Conservation (phyloP, 441 rosid genomes). For the Bocquillonia castaneifolia region DNA sequence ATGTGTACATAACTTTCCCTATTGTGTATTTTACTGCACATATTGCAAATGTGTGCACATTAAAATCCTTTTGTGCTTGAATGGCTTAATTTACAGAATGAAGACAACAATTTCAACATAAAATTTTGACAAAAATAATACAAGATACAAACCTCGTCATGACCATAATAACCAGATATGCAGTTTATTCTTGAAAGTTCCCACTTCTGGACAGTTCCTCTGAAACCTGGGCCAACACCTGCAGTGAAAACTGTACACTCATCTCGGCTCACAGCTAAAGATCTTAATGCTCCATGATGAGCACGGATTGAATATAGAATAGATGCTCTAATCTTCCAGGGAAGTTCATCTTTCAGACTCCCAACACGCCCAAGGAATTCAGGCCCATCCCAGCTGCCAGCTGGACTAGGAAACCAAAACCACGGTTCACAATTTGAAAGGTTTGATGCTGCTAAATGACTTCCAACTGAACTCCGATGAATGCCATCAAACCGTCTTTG, state of each 20-base stretch:
- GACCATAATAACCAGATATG: slow-evolving; percentile 78
- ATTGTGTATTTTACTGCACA: background rate
- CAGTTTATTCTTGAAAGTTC: slow-evolving; percentile 77
- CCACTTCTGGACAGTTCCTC: slow-evolving; percentile 93
- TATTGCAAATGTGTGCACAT: background rate
- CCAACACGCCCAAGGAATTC: slow-evolving; percentile 73
- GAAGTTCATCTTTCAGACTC: slow-evolving; percentile 66
- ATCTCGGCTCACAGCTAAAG: slow-evolving; percentile 73
- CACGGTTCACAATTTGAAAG: slow-evolving; percentile 63
- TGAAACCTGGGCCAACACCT: slow-evolving; percentile 84
- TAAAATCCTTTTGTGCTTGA: background rate
- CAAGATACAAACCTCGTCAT: slow-evolving; percentile 79
- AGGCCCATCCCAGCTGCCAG: slow-evolving; percentile 78
- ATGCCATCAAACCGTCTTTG: slow-evolving; percentile 38
- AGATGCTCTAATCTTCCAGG: slow-evolving; percentile 86
- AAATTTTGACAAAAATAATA: too few species aligned
- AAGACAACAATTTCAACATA: slow-evolving; percentile 3
- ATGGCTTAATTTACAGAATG: background rate
- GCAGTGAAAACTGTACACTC: slow-evolving; percentile 83
- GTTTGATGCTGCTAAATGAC: slow-evolving; percentile 38
- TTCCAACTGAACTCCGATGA: slow-evolving; percentile 35
- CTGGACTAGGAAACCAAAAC: slow-evolving; percentile 95
- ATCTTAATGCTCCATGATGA: slow-evolving; percentile 83
- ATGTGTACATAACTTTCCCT: background rate
- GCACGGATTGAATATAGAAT: slow-evolving; percentile 70